Evolutionary conservation across 345 rosid species (phyloP).

Genomic region (Mercurialis annua): DNA sequence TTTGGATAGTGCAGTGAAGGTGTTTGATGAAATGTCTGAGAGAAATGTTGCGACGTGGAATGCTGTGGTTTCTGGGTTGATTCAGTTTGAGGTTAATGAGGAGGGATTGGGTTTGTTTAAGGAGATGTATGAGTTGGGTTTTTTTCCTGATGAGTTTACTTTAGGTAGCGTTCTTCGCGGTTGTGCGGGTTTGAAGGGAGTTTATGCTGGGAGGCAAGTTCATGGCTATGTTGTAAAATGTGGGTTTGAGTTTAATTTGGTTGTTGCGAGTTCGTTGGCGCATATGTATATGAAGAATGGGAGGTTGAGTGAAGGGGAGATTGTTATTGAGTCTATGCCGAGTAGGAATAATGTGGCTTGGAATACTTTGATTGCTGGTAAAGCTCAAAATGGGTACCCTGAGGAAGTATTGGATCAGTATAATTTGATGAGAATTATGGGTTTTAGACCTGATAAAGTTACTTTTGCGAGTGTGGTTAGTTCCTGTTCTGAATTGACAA

Average conservation of each 20-base stretch:
- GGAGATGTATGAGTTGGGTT: slow-evolving; percentile 50
- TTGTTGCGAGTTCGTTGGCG: slow-evolving; percentile 62
- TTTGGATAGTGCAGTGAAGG: slow-evolving; percentile 41
- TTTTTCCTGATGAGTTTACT: slow-evolving; percentile 55
- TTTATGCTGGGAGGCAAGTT: slow-evolving; percentile 50
- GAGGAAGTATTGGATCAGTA: slow-evolving; percentile 49
- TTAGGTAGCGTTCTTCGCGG: slow-evolving; percentile 67
- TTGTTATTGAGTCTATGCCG: slow-evolving; percentile 50
- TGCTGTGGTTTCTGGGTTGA: slow-evolving; percentile 53
- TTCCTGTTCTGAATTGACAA: slow-evolving; percentile 69
- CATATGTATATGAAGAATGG: slow-evolving; percentile 77
- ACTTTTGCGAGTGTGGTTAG: slow-evolving; percentile 66
- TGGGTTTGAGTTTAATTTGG: slow-evolving; percentile 48
- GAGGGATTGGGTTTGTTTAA: slow-evolving; percentile 50
- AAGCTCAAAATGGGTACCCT: slow-evolving; percentile 54
- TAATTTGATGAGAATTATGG: slow-evolving; percentile 55
- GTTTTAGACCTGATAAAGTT: slow-evolving; percentile 54
- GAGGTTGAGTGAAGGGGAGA: slow-evolving; percentile 54
- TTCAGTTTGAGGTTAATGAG: slow-evolving; percentile 53
- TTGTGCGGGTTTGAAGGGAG: slow-evolving; percentile 48
- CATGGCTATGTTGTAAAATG: slow-evolving; percentile 47
- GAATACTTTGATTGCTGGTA: slow-evolving; percentile 69
- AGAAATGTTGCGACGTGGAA: slow-evolving; percentile 70
- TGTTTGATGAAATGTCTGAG: slow-evolving; percentile 65
- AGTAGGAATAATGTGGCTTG: slow-evolving; percentile 51